These are phyloP conservation scores for Colletotrichum phormii DNA, from an alignment of 2,329 filamentous ascomycete species.

Conservation along the genomic window DNA sequence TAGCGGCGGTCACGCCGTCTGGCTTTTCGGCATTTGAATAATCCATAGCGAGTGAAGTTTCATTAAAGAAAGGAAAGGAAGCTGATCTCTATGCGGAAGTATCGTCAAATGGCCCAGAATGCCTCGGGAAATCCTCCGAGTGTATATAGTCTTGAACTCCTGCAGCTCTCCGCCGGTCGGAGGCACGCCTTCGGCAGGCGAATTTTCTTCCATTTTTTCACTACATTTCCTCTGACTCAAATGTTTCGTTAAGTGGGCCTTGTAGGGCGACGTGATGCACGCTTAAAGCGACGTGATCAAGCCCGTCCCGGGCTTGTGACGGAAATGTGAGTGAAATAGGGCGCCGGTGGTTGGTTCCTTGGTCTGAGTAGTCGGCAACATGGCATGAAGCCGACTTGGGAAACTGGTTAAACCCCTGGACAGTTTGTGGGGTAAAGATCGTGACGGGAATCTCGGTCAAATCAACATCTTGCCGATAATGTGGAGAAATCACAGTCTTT, in stretches of 20 bases:
- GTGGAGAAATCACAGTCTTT: neutral
- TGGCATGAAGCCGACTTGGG: neutral
- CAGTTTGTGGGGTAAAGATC: slow-evolving; percentile 3
- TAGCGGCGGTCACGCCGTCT: neutral
- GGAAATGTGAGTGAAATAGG: neutral
- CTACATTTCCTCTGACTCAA: slow-evolving; percentile 25
- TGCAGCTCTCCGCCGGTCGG: slow-evolving; percentile 20
- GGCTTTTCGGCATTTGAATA: neutral
- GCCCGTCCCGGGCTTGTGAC: slow-evolving; percentile 1
- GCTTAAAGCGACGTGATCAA: neutral
- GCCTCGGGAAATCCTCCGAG: neutral
- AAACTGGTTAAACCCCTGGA: neutral
- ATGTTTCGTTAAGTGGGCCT: slow-evolving; percentile 18
- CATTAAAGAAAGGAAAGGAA: neutral
- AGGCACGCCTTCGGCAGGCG: neutral
- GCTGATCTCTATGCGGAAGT: neutral
- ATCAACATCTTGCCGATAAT: neutral
- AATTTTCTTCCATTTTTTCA: slow-evolving; percentile 12
- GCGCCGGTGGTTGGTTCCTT: neutral
- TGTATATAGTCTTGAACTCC: slow-evolving; percentile 9
- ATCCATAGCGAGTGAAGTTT: neutral
- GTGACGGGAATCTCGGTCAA: slow-evolving; percentile 2
- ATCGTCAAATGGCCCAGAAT: neutral
- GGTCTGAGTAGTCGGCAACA: slow-evolving; percentile 10
- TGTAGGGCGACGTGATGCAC: neutral